A percentile compares a stretch with the other conserved stretches of the same genome.
phyloP scores from a whole-genome alignment of 805 yeast genomes.

The Teunomyces barrocoloradensis region DNA sequence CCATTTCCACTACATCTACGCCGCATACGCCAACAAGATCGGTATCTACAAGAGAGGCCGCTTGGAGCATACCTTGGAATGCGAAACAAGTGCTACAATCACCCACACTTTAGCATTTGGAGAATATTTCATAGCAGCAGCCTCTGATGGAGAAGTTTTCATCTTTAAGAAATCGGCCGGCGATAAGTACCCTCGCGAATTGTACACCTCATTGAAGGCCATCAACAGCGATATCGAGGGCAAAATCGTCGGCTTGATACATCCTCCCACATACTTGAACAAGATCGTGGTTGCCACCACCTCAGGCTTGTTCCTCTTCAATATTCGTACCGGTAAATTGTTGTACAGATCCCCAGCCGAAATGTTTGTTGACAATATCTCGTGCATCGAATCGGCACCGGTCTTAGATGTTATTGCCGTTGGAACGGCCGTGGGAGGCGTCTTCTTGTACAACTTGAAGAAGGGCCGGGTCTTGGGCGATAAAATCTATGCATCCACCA shows the following conservation, averaged over 20 bases:
- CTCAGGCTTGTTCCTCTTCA: slow-evolving; percentile 57
- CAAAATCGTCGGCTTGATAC: slow-evolving; percentile 63
- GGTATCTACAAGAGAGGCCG: slow-evolving; percentile 84
- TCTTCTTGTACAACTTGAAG: slow-evolving; percentile 63
- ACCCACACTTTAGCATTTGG: slow-evolving; percentile 67
- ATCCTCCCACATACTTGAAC: slow-evolving; percentile 90
- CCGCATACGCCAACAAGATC: slow-evolving; percentile 65
- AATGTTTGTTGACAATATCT: slow-evolving; percentile 50
- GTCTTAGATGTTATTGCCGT: slow-evolving; percentile 80
- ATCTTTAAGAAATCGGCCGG: slow-evolving; percentile 52
- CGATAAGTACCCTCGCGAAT: slow-evolving; percentile 54
- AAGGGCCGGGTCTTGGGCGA: slow-evolving; percentile 52
- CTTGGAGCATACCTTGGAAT: slow-evolving; percentile 44
- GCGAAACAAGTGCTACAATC: slow-evolving; percentile 38
- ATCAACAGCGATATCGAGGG: slow-evolving; percentile 62
- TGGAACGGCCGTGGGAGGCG: slow-evolving; percentile 68
- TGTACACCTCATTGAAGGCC: slow-evolving; percentile 60
- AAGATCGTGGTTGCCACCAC: slow-evolving; percentile 84
- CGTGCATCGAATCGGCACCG: slow-evolving; percentile 80
- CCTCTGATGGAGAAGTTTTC: slow-evolving; percentile 40
- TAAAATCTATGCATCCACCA: slow-evolving; percentile 48
- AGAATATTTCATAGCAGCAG: slow-evolving; percentile 62
- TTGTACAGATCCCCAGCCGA: slow-evolving; percentile 51
- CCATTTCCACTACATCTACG: slow-evolving; percentile 81
- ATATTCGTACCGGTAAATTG: slow-evolving; percentile 73